Conservation (phyloP, 2,329 filamentous ascomycete species). For the Arthrobotrys iridis region DNA sequence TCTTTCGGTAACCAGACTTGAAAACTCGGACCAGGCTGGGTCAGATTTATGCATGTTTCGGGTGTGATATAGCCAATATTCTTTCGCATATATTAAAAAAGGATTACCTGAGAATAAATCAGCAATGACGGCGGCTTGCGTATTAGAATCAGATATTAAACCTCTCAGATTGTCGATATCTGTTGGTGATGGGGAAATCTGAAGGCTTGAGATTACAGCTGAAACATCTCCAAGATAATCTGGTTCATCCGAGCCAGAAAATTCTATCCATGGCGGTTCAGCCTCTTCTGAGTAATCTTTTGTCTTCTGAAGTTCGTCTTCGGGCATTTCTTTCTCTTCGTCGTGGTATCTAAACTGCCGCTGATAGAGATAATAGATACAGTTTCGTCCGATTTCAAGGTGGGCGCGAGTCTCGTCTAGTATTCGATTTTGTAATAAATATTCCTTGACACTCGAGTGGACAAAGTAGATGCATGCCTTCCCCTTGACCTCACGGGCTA, state of each 20-base stretch:
- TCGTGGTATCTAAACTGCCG: background rate
- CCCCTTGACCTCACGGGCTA: background rate
- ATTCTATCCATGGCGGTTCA: background rate
- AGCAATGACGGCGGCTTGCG: background rate
- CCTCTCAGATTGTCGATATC: background rate
- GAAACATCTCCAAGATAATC: background rate
- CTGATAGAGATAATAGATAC: slow-evolving; percentile 1
- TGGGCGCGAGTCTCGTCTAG: slow-evolving; percentile 3
- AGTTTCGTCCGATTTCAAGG: background rate
- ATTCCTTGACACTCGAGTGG: background rate
- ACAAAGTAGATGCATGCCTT: background rate
- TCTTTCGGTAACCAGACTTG: background rate
- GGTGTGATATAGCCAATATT: slow-evolving; percentile 8
- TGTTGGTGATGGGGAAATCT: background rate
- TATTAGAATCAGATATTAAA: background rate
- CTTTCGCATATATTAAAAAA: slow-evolving; percentile 1
- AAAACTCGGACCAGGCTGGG: background rate
- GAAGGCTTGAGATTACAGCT: background rate
- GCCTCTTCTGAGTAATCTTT: background rate
- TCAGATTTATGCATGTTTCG: slow-evolving; percentile 16
- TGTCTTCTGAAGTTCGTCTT: background rate
- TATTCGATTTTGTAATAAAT: background rate
- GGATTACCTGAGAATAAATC: background rate
- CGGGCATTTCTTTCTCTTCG: background rate
- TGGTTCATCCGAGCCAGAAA: background rate